Evolutionary conservation across 768 basidiomycete species (phyloP).

Genomic region (Mycena indigotica): DNA sequence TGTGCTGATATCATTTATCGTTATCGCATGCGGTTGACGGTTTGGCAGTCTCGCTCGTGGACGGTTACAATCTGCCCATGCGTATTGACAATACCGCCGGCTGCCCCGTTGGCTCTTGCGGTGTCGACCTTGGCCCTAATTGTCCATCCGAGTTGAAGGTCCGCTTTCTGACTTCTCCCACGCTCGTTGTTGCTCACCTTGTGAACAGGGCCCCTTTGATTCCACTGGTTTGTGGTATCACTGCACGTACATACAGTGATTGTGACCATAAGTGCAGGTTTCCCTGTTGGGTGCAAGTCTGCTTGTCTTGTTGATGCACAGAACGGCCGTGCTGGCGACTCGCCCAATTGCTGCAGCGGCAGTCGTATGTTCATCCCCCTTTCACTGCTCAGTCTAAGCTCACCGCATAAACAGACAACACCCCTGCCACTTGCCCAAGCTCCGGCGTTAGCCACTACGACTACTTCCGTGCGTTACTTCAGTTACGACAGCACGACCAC

Average conservation of each 20-base stretch:
- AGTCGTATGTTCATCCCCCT: neutral
- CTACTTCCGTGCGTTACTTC: conserved; percentile 20
- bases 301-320: conserved; percentile 25
- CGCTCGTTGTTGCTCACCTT: neutral
- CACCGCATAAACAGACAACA: neutral
- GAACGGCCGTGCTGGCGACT: conserved; percentile 9
- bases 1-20: neutral
- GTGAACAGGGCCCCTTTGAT: conserved; percentile 32
- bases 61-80: conserved; percentile 51
- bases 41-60: conserved; percentile 41
- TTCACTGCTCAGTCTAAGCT: neutral
- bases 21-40: neutral
- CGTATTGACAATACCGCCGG: conserved; percentile 41
- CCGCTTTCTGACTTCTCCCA: neutral
- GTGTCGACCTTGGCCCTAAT: conserved; percentile 46
- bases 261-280: too few relatives aligned
- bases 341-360: conserved; percentile 22
- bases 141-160: conserved; percentile 42
- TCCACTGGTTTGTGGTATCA: too few relatives aligned
- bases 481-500: neutral
- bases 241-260: too few relatives aligned
- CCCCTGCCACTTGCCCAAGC: conserved; percentile 21
- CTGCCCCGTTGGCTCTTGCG: conserved; percentile 42
- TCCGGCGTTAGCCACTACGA: conserved; percentile 23
- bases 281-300: conserved; percentile 34